Evolutionary conservation across 768 basidiomycete species (phyloP).

Genomic region (Auricularia cornea): DNA sequence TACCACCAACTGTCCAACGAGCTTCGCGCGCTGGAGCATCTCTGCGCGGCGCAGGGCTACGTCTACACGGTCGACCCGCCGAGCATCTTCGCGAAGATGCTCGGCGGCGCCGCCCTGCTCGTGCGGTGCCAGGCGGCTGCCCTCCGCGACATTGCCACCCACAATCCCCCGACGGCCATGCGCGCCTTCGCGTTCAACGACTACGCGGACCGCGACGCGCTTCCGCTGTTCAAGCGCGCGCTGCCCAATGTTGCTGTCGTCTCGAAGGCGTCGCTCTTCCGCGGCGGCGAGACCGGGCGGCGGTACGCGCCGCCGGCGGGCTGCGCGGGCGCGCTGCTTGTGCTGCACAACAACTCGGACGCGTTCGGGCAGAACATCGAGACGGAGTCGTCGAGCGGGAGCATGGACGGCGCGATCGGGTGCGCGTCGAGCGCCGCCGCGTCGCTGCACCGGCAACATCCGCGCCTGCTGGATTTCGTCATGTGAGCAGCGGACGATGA

Average conservation of each 20-base stretch:
- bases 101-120: constrained; percentile 4
- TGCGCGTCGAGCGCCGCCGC: constrained; percentile 5
- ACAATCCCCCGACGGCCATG: constrained; percentile 1
- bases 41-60: constrained; percentile 8
- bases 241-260: neutral
- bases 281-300: neutral
- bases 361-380: constrained; percentile 16
- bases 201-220: constrained; percentile 4
- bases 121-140: constrained; percentile 6
- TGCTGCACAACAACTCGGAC: constrained; percentile 15
- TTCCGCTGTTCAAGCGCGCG: neutral
- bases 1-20: constrained; percentile 9
- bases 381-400: constrained; percentile 8
- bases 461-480: neutral
- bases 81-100: constrained; percentile 11
- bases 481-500: neutral
- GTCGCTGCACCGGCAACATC: constrained; percentile 5
- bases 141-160: neutral
- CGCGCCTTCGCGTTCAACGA: constrained; percentile 11
- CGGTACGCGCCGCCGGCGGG: neutral
- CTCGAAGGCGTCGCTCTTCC: neutral
- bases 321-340: constrained; percentile 6
- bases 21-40: constrained; percentile 6
- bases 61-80: constrained; percentile 15
- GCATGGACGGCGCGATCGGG: constrained; percentile 13